Percentiles rank a stretch among this genome's conserved stretches.
phyloP scores from a whole-genome alignment of 306 rosid genomes.

The Clitoria ternatea region DNA sequence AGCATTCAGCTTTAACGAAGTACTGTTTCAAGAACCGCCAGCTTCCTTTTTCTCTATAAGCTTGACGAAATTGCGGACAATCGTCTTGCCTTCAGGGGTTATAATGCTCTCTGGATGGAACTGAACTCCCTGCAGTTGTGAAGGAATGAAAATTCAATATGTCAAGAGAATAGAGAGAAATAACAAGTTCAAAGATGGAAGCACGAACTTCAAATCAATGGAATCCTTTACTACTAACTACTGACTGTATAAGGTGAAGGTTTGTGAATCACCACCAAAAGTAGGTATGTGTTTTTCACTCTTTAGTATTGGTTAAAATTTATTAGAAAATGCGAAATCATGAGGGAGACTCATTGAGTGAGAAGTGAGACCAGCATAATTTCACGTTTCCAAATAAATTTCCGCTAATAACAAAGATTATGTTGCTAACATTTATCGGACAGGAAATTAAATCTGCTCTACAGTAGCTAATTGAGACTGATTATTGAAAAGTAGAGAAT shows the following conservation, averaged over 20 bases:
- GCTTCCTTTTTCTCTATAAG: slow-evolving; percentile 60
- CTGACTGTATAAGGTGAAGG: not conserved
- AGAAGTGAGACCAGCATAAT: too few species aligned
- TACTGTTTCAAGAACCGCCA: slow-evolving; percentile 16
- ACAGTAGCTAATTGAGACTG: not conserved
- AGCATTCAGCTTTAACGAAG: not conserved
- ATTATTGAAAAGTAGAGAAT: not conserved
- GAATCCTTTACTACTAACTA: not conserved
- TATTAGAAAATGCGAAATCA: too few species aligned
- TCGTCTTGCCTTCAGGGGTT: slow-evolving; percentile 64
- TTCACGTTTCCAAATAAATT: too few species aligned
- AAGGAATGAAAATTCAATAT: not conserved
- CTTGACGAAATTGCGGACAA: slow-evolving; percentile 64
- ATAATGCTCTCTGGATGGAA: slow-evolving; percentile 97
- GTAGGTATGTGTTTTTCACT: not conserved
- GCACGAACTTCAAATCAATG: not conserved
- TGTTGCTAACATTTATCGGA: too few species aligned
- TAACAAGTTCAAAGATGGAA: not conserved
- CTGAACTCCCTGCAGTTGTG: slow-evolving; percentile 80
- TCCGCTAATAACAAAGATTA: too few species aligned
- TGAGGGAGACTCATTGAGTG: too few species aligned
- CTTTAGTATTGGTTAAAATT: too few species aligned
- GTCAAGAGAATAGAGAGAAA: not conserved
- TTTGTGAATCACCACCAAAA: not conserved
- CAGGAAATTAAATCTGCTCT: not conserved